A percentile compares a stretch with the other conserved stretches of the same genome.
phyloP scores from a whole-genome alignment of 1,139 yeast species.

The Sugiyamaella sp. region DNA sequence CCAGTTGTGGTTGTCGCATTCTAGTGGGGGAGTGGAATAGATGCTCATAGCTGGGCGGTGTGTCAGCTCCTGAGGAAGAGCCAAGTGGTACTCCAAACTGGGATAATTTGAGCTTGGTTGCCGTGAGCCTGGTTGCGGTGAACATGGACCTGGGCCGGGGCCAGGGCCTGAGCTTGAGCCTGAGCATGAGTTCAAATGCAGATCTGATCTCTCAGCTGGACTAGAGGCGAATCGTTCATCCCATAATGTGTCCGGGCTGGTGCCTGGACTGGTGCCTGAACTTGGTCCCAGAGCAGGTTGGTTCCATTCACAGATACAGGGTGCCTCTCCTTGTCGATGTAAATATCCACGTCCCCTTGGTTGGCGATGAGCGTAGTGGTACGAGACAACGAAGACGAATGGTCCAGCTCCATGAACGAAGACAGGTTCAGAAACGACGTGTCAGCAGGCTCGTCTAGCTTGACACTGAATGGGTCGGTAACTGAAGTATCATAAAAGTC shows the following conservation, averaged over 20 bases:
- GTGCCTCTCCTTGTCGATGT: too few species aligned
- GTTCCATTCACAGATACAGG: too few species aligned
- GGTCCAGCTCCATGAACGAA: not conserved
- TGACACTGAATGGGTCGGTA: not conserved
- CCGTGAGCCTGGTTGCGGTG: too few species aligned
- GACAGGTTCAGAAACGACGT: constrained; percentile 4
- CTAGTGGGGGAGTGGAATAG: constrained; percentile 15
- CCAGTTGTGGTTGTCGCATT: not conserved
- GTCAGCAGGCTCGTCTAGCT: not conserved
- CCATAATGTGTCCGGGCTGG: not conserved
- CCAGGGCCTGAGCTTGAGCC: not conserved
- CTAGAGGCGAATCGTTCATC: not conserved
- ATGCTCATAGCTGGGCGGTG: constrained; percentile 9
- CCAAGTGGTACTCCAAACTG: not conserved
- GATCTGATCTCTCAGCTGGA: too few species aligned
- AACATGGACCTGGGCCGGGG: too few species aligned
- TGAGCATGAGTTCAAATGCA: too few species aligned
- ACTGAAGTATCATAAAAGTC: constrained; percentile 7
- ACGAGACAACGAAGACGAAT: too few species aligned
- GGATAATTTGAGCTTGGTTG: not conserved
- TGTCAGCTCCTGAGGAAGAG: not conserved
- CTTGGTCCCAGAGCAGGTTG: too few species aligned
- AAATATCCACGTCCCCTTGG: too few species aligned
- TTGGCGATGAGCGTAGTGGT: too few species aligned
- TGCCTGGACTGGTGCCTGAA: too few species aligned